These are phyloP conservation scores for Cicer cuneatum DNA, from an alignment of 306 rosid genomes.

Conservation along the genomic window DNA sequence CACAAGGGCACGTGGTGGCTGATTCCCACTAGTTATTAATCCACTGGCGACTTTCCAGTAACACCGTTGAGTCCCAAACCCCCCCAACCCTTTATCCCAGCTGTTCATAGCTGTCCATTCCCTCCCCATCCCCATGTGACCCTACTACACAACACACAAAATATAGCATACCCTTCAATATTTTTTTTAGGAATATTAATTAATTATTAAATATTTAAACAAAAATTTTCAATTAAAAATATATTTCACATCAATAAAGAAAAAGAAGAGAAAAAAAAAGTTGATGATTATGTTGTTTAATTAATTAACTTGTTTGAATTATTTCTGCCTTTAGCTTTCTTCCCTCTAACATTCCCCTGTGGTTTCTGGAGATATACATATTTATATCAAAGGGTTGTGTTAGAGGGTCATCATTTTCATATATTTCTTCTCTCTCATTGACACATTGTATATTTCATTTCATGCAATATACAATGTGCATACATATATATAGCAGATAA, in stretches of 20 bases:
- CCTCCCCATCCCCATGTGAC: conserved; percentile 61
- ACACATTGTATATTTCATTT: neutral
- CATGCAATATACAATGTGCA: conserved; percentile 35
- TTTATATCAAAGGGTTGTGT: conserved; percentile 44
- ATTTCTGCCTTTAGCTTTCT: conserved; percentile 18
- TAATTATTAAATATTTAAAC: neutral
- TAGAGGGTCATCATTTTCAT: conserved; percentile 42
- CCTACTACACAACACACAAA: conserved; percentile 49
- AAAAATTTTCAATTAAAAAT: neutral
- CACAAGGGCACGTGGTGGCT: conserved; percentile 83
- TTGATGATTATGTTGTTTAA: conserved; percentile 25
- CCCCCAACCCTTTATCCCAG: conserved; percentile 56
- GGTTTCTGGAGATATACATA: conserved; percentile 29
- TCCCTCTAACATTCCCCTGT: conserved; percentile 43
- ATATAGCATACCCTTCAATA: conserved; percentile 33
- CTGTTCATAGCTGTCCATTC: conserved; percentile 91
- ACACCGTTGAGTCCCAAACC: conserved; percentile 74
- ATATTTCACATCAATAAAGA: neutral
- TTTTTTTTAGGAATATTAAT: conserved; percentile 32
- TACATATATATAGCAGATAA: neutral
- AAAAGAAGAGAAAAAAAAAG: neutral
- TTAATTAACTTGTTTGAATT: neutral
- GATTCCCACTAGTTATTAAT: conserved; percentile 59
- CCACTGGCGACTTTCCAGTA: conserved; percentile 76
- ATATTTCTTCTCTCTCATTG: conserved; percentile 28